Evolutionary conservation across 2,329 filamentous ascomycete genomes (phyloP).

Genomic region (Colletotrichum shisoi): DNA sequence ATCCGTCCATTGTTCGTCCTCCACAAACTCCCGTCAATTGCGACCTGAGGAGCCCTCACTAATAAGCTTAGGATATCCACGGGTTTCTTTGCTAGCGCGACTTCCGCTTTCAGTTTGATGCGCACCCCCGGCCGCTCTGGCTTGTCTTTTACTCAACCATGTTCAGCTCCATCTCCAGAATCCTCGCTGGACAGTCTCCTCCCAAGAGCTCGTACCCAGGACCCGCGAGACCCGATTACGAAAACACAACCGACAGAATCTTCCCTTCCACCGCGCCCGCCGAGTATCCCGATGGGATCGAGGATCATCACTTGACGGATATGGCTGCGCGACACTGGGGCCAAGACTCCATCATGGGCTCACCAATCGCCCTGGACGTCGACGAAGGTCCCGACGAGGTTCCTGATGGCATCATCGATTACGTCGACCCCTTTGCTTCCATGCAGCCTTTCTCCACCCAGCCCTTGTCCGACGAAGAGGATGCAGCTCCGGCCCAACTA

Average conservation of each 20-base stretch:
- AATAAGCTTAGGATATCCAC: too few relatives aligned
- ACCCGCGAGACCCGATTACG: slow-evolving; percentile 18
- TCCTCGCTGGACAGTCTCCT: slow-evolving; percentile 21
- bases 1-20: not conserved
- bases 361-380: not conserved
- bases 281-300: slow-evolving; percentile 12
- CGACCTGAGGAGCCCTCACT: slow-evolving; percentile 1
- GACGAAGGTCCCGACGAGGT: slow-evolving; percentile 10
- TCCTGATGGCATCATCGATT: slow-evolving; percentile 19
- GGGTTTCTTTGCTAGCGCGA: not conserved
- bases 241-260: not conserved
- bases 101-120: not conserved
- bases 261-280: slow-evolving; percentile 32
- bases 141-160: not conserved
- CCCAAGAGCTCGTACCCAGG: slow-evolving; percentile 34
- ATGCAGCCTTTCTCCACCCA: slow-evolving; percentile 35
- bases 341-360: not conserved
- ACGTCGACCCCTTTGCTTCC: slow-evolving; percentile 29
- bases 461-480: not conserved
- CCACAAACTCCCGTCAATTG: slow-evolving; percentile 5
- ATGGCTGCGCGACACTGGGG: slow-evolving; percentile 17
- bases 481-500: not conserved
- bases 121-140: not conserved
- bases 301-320: slow-evolving; percentile 6
- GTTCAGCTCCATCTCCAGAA: slow-evolving; percentile 34